Percentiles rank a stretch among this genome's conserved stretches.
Conservation (phyloP, 495 filamentous ascomycete genomes). For the Penicillium herquei region DNA sequence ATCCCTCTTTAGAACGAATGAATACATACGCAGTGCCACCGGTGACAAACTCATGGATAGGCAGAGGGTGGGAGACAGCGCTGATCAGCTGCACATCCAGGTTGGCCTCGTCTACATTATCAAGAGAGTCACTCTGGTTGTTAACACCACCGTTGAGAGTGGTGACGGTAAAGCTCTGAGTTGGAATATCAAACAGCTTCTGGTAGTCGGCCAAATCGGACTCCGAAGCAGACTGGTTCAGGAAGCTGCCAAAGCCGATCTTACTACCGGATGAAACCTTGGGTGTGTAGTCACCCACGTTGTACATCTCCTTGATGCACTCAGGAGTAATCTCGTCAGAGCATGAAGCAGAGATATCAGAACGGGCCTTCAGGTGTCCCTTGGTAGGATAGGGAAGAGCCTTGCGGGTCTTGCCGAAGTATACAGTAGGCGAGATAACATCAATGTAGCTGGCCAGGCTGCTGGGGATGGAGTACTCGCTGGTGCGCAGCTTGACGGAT, state of each 20-base stretch:
- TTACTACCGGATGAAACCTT: conserved; percentile 43
- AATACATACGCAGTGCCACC: conserved; percentile 49
- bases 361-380: conserved; percentile 4
- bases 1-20: not conserved
- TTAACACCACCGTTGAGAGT: conserved; percentile 55
- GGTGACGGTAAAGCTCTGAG: conserved; percentile 55
- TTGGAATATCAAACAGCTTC: conserved; percentile 31
- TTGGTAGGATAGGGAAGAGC: conserved; percentile 17
- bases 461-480: conserved; percentile 63
- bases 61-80: conserved; percentile 54
- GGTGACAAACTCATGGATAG: conserved; percentile 60
- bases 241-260: conserved; percentile 58
- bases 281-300: conserved; percentile 49
- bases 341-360: conserved; percentile 40
- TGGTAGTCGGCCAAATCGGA: conserved; percentile 35
- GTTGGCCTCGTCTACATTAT: conserved; percentile 58
- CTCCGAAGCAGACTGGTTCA: conserved; percentile 45
- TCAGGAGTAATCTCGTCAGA: conserved; percentile 53
- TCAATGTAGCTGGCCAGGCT: conserved; percentile 50
- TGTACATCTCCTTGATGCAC: conserved; percentile 62
- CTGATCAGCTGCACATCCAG: conserved; percentile 66
- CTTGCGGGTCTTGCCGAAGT: conserved; percentile 48
- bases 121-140: conserved; percentile 41
- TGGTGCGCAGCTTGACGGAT: conserved; percentile 50
- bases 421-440: conserved; percentile 59